Percentiles rank a stretch among this genome's conserved stretches.
Evolutionary conservation across 2,329 filamentous ascomycete species (phyloP).

Genomic region (Biscogniauxia marginata): DNA sequence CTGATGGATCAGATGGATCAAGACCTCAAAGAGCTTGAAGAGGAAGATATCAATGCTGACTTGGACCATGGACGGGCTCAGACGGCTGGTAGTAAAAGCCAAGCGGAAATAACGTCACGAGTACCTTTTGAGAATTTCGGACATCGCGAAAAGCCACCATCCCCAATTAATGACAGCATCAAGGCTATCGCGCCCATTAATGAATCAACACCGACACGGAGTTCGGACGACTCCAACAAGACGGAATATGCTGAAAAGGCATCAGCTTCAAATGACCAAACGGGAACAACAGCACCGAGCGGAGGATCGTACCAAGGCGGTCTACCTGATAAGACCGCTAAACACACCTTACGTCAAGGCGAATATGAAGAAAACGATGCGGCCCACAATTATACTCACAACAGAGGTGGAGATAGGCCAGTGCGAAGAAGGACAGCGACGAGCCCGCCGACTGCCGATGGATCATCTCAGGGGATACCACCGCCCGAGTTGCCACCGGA

Average conservation of each 20-base stretch:
- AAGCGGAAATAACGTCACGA: conserved; percentile 14
- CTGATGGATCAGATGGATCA: conserved; percentile 17
- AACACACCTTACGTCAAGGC: background rate
- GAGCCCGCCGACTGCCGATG: conserved; percentile 6
- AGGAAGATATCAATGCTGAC: conserved; percentile 15
- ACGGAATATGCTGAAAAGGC: background rate
- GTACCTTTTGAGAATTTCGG: conserved; percentile 8
- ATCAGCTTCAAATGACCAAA: conserved; percentile 2
- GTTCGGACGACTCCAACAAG: conserved; percentile 4
- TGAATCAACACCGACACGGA: conserved; percentile 7
- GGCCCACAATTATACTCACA: background rate
- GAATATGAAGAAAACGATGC: conserved; percentile 1
- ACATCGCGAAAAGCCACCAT: conserved; percentile 10
- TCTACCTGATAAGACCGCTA: background rate
- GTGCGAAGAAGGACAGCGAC: background rate
- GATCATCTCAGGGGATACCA: conserved; percentile 11
- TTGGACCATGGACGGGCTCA: conserved; percentile 19
- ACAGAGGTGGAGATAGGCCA: background rate
- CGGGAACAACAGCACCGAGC: conserved; percentile 2
- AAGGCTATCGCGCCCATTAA: conserved; percentile 7
- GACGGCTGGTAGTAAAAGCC: conserved; percentile 21
- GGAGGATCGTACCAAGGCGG: conserved; percentile 1
- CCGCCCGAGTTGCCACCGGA: conserved; percentile 18
- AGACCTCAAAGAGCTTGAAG: conserved; percentile 22
- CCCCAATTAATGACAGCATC: conserved; percentile 11